Evolutionary conservation across 1,284 basidiomycete genomes (phyloP).

Genomic region (Sporisorium sorghi): DNA sequence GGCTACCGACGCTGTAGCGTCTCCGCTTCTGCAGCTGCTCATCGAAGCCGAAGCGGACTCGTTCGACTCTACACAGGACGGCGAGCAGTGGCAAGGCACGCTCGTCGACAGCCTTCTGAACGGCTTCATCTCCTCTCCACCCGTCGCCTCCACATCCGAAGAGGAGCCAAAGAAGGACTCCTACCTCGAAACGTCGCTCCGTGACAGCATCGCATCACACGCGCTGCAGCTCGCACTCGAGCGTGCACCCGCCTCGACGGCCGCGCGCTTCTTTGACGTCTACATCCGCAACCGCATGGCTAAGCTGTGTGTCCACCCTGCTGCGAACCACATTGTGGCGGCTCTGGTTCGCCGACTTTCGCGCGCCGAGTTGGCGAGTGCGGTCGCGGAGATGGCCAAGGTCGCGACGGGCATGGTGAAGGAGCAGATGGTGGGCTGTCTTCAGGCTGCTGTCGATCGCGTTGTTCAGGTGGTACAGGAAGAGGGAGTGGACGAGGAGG

Average conservation of each 20-base stretch:
- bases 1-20: constrained; percentile 52
- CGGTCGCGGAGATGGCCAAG: constrained; percentile 29
- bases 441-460: constrained; percentile 36
- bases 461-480: constrained; percentile 12
- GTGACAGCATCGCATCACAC: constrained; percentile 65
- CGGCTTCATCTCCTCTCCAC: constrained; percentile 34
- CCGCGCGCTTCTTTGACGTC: constrained; percentile 50
- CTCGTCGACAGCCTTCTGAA: constrained; percentile 55
- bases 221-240: constrained; percentile 52
- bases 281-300: constrained; percentile 58
- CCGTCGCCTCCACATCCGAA: not conserved
- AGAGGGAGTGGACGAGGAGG: constrained; percentile 2
- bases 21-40: constrained; percentile 59
- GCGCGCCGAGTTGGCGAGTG: not conserved
- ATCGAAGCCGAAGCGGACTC: constrained; percentile 43
- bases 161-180: constrained; percentile 36
- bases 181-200: constrained; percentile 61
- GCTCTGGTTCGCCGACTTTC: constrained; percentile 37
- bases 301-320: constrained; percentile 63
- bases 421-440: constrained; percentile 38
- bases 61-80: constrained; percentile 30
- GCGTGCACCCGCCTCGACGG: constrained; percentile 20
- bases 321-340: constrained; percentile 64
- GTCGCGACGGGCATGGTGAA: constrained; percentile 40
- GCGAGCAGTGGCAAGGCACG: constrained; percentile 23